Conservation (phyloP, 2,329 filamentous ascomycete genomes). For the Didymella pinodella region DNA sequence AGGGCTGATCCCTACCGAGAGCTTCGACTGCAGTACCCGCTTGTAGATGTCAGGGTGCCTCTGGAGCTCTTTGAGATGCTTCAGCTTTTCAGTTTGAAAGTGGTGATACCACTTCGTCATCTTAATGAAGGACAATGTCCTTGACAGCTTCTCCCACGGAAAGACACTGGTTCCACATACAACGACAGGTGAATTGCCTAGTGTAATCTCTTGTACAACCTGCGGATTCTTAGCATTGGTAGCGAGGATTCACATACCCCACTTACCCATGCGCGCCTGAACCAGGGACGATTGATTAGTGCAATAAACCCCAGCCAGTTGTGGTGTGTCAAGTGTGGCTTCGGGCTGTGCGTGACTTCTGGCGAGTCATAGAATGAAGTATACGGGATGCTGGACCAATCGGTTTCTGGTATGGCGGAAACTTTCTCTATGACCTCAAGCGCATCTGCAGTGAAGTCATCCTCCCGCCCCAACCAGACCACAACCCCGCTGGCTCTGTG, state of each 20-base stretch:
- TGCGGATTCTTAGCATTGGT: constrained; percentile 4
- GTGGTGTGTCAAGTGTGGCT: constrained; percentile 26
- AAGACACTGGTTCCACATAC: constrained; percentile 33
- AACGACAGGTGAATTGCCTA: constrained; percentile 31
- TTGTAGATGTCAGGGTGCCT: neutral
- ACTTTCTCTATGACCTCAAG: constrained; percentile 27
- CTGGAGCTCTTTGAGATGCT: neutral
- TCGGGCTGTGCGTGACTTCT: constrained; percentile 1
- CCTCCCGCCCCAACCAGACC: constrained; percentile 44
- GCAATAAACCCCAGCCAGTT: constrained; percentile 42
- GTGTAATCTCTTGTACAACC: constrained; percentile 39
- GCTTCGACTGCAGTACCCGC: neutral
- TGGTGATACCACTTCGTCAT: neutral
- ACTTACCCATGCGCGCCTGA: constrained; percentile 40
- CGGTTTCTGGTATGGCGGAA: constrained; percentile 25
- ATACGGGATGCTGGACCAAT: constrained; percentile 32
- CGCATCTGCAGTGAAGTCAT: constrained; percentile 36
- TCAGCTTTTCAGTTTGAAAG: neutral
- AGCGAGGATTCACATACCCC: neutral
- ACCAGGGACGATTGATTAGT: constrained; percentile 41
- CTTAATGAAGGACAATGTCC: constrained; percentile 13
- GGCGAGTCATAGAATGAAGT: constrained; percentile 35
- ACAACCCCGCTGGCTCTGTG: constrained; percentile 34
- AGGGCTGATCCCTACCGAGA: neutral
- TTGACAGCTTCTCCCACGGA: constrained; percentile 33